These are phyloP conservation scores for Beauveria brongniartii DNA, from an alignment of 2,329 filamentous ascomycete genomes.

Conservation along the genomic window DNA sequence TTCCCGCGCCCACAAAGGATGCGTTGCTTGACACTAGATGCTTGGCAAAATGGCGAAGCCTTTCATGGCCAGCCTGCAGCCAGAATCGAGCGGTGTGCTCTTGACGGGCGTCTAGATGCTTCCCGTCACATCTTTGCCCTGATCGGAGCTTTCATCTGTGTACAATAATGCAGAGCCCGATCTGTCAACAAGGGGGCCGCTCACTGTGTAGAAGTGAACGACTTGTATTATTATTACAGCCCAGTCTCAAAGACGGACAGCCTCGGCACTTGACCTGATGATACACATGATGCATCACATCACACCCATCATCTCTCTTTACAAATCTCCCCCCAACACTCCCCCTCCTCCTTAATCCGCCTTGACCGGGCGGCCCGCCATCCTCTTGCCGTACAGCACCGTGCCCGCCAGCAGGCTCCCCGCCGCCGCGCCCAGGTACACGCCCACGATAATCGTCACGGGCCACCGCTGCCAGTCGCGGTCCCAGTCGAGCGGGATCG, in stretches of 20 bases:
- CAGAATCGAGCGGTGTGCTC: background rate
- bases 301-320: background rate
- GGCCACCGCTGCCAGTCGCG: slow-evolving; percentile 99
- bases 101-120: background rate
- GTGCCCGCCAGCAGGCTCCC: slow-evolving; percentile 57
- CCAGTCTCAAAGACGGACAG: background rate
- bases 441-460: slow-evolving; percentile 77
- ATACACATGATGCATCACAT: background rate
- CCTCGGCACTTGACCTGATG: background rate
- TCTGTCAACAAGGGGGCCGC: background rate
- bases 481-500: slow-evolving; percentile 96
- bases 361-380: slow-evolving; percentile 21
- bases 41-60: slow-evolving; percentile 1
- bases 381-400: slow-evolving; percentile 38
- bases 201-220: background rate
- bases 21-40: background rate
- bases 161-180: too few species aligned
- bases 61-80: background rate
- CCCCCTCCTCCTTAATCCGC: slow-evolving; percentile 18
- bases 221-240: background rate
- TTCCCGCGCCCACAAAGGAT: slow-evolving; percentile 2
- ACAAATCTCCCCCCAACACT: background rate
- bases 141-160: too few species aligned
- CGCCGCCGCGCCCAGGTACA: slow-evolving; percentile 68
- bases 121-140: background rate